Evolutionary conservation across 2,329 filamentous ascomycete genomes (phyloP), one percentile per base, ranked within the genome.

Genomic region (Phialocephala subalpina): DNA sequence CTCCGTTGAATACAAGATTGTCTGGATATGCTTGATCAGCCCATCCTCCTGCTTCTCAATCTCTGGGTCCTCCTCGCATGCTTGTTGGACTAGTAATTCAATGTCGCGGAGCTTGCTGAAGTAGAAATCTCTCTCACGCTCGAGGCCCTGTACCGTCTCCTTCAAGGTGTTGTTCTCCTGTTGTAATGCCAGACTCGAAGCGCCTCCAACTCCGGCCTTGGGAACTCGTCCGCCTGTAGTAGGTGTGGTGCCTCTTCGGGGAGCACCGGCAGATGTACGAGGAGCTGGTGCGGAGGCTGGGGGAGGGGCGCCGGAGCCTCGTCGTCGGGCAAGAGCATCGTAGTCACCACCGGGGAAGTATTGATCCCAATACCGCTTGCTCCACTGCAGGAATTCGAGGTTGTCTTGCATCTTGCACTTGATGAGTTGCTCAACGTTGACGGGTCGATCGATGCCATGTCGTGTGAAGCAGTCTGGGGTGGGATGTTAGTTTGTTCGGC

Each of bases 341-440:
- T 99, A 99, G 71, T 98, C 96, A 75, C 96, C 94, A 66, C 96
- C 96, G 8, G 96, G 96, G 81, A 93, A 99, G 85, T 97, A 94
- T 78, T 97, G 93, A 77, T 99, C 96, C 96, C 96, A 99, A 84
- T 94, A 97, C 73, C 87, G 86, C 87, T 99, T 99, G 66, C 90
- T 90, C 92, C 94, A 99, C 82, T 99, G 96, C 67, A 99, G 85
- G 80, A 99, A 99, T 78, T 98, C 96, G 74, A 99, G 92, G 83
- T 99, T 99, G 81, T 99, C 96, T 86, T 99, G 96, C 95, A 99
- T 99, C 85, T 97, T 97, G 86, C 96, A 99, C 81, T 98, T 99
- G 75, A 96, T 88, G 67, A 99, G 89, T 65, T 87, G 84, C 80
- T 97, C 89, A 78, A 98, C 93, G 66, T 93, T 93, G 74, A 99